A percentile compares a stretch with the other conserved stretches of the same genome.
phyloP scores from a whole-genome alignment of 192 early-diverging fungal genomes.

The Borealophlyctis nickersoniae region DNA sequence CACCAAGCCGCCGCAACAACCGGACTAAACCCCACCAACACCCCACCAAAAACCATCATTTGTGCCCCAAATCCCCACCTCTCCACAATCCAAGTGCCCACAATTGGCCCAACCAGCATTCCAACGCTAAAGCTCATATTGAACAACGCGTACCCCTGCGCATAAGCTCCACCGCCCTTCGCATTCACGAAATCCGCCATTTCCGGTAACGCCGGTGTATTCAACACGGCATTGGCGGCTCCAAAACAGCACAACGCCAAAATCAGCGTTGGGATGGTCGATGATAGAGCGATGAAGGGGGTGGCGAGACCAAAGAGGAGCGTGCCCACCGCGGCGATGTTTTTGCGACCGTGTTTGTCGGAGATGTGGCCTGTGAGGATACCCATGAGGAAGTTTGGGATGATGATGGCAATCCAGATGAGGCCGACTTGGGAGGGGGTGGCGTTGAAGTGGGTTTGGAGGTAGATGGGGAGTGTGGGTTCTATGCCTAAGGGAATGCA shows the following conservation, averaged over 20 bases:
- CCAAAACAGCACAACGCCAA: no score
- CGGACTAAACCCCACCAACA: no score
- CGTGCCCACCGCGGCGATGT: conserved; percentile 44
- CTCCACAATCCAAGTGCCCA: conserved; percentile 56
- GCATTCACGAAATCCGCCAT: conserved; percentile 66
- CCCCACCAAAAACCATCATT: no score
- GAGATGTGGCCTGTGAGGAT: conserved; percentile 56
- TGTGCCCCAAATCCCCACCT: conserved; percentile 53
- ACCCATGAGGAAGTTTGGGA: conserved; percentile 60
- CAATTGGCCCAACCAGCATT: conserved; percentile 72
- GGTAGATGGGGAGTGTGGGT: conserved; percentile 53
- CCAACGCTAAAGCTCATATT: conserved; percentile 75
- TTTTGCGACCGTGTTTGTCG: conserved; percentile 46
- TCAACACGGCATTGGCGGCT: conserved; percentile 37
- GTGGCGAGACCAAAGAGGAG: conserved; percentile 43
- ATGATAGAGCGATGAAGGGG: conserved; percentile 40
- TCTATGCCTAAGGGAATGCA: no score
- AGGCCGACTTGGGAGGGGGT: conserved; percentile 47
- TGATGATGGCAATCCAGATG: conserved; percentile 65
- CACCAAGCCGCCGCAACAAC: no score
- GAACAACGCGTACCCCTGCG: conserved; percentile 67
- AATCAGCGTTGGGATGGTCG: no score
- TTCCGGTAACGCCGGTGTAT: conserved; percentile 65
- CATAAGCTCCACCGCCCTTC: conserved; percentile 58
- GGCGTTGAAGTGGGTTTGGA: conserved; percentile 36